A percentile compares a stretch with the other conserved stretches of the same genome.
Conservation (phyloP, 78 protist species). For the Dictyostelium intermedium region DNA sequence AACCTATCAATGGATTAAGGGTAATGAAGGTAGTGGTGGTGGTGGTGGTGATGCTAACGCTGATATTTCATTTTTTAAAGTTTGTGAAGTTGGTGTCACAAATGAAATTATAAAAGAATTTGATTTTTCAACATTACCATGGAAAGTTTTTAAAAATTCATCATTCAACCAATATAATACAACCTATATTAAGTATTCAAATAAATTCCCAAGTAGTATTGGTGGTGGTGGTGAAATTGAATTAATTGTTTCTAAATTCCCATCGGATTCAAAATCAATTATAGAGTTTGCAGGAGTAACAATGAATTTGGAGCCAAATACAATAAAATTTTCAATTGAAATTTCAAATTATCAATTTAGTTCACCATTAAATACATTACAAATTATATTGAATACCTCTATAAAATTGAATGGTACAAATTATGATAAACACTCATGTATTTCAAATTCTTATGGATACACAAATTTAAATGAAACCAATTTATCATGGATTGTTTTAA, state of each 20-base stretch:
- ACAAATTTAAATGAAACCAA: not conserved
- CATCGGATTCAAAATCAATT: not conserved
- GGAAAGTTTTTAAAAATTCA: not conserved
- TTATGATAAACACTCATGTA: not conserved
- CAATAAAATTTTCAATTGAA: not conserved
- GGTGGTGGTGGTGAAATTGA: not conserved
- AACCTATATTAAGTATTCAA: not conserved
- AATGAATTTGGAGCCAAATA: not conserved
- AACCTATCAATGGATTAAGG: not conserved
- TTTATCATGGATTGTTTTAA: not conserved
- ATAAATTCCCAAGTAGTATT: not conserved
- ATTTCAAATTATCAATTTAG: not conserved
- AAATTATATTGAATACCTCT: not conserved
- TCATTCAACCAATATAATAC: not conserved
- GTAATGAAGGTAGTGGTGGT: not conserved
- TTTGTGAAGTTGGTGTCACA: not conserved
- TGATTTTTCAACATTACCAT: not conserved
- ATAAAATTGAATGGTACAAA: not conserved
- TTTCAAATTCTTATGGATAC: not conserved
- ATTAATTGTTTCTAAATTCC: not conserved
- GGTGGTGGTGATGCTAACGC: not conserved
- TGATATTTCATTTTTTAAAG: not conserved
- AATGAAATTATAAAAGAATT: not conserved
- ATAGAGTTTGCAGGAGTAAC: conserved; percentile 10
- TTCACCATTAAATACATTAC: not conserved